These are phyloP conservation scores for Polyporus arcularius DNA, from an alignment of 768 basidiomycete genomes.

Conservation along the genomic window DNA sequence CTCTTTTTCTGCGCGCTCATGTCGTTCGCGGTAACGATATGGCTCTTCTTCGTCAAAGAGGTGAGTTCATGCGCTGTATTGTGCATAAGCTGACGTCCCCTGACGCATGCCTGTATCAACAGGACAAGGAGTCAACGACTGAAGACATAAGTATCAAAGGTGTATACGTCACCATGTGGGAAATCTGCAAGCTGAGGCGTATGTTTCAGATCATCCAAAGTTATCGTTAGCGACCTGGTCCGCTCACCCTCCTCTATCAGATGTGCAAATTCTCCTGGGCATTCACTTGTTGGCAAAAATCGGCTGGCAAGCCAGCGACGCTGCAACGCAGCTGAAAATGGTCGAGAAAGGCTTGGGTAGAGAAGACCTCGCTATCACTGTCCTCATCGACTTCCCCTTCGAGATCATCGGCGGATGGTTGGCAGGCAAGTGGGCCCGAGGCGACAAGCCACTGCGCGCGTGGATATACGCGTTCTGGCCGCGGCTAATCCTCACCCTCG, in stretches of 20 bases:
- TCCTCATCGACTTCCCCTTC: conserved; percentile 96
- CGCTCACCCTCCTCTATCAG: conserved; percentile 40
- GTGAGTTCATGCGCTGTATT: conserved; percentile 38
- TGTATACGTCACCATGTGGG: conserved; percentile 95
- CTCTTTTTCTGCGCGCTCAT: conserved; percentile 83
- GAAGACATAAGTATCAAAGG: conserved; percentile 88
- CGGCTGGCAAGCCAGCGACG: conserved; percentile 93
- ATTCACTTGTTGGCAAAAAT: conserved; percentile 92
- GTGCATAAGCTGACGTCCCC: neutral
- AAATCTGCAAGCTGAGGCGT: conserved; percentile 91
- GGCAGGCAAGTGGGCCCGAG: conserved; percentile 88
- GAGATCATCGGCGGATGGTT: conserved; percentile 95
- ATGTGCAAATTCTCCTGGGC: conserved; percentile 84
- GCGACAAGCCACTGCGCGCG: conserved; percentile 74
- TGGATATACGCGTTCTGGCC: conserved; percentile 95
- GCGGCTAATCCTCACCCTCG: conserved; percentile 68
- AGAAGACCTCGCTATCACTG: conserved; percentile 94
- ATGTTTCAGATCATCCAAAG: conserved; percentile 56
- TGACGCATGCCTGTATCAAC: neutral
- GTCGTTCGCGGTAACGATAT: conserved; percentile 83
- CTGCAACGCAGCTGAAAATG: conserved; percentile 87
- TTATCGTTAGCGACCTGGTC: neutral
- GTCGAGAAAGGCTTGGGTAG: conserved; percentile 95
- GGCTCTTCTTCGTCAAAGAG: conserved; percentile 92
- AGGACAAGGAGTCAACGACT: conserved; percentile 76